These are phyloP conservation scores for Themeda triandra DNA, from an alignment of 176 grass and related monocot genomes.

Conservation along the genomic window DNA sequence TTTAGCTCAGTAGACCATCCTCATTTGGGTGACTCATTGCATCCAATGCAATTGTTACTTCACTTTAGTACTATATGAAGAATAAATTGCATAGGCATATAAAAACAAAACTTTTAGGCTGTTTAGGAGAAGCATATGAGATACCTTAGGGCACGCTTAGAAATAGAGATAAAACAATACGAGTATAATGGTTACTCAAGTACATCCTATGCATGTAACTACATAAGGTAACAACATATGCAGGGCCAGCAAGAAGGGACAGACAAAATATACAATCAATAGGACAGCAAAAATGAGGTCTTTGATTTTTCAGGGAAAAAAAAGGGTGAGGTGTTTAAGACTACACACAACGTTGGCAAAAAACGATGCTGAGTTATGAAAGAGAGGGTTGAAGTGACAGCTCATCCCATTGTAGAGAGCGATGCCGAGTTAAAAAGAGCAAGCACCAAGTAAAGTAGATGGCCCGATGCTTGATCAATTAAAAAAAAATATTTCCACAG, in stretches of 20 bases:
- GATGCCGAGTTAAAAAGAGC: too few species aligned
- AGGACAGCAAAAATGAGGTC: not conserved
- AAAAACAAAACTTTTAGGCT: not conserved
- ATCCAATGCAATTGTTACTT: not conserved
- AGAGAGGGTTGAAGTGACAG: too few species aligned
- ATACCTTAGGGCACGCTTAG: not conserved
- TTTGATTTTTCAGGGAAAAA: not conserved
- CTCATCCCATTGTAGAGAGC: too few species aligned
- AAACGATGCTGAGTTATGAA: too few species aligned
- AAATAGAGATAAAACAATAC: not conserved
- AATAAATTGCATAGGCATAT: not conserved
- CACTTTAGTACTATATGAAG: too few species aligned
- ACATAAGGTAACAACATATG: not conserved
- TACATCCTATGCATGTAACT: not conserved
- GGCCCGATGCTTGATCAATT: too few species aligned
- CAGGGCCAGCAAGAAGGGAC: not conserved
- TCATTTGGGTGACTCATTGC: not conserved
- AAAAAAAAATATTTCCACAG: too few species aligned
- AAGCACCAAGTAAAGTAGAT: too few species aligned
- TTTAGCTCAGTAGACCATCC: too few species aligned
- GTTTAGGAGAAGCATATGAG: not conserved
- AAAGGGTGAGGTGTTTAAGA: not conserved
- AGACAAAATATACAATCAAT: not conserved
- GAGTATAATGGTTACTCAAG: not conserved
- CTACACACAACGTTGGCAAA: too few species aligned